Conservation (phyloP, 2,329 filamentous ascomycete genomes). For the Aureobasidium subglaciale region DNA sequence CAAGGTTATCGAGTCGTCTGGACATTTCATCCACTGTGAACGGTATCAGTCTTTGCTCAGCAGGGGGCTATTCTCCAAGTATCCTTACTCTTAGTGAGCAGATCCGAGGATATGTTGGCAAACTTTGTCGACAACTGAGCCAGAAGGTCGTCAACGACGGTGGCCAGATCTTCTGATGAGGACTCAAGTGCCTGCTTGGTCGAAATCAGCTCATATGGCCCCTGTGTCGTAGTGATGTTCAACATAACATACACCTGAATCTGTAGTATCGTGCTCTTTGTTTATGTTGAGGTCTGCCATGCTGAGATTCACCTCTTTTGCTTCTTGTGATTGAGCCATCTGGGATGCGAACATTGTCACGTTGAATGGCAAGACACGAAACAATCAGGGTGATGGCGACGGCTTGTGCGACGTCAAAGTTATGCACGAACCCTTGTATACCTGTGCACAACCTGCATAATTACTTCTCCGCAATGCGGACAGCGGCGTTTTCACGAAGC, state of each 20-base stretch:
- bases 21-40: constrained; percentile 87
- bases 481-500: background rate
- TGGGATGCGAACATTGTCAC: background rate
- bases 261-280: constrained; percentile 4
- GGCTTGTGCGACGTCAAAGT: background rate
- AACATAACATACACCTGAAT: constrained; percentile 3
- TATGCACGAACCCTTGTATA: background rate
- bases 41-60: constrained; percentile 2
- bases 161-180: constrained; percentile 58
- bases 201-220: too few species aligned
- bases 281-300: constrained; percentile 14
- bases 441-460: background rate
- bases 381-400: background rate
- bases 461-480: background rate
- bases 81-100: constrained; percentile 75
- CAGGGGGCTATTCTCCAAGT: too few species aligned
- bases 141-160: constrained; percentile 78
- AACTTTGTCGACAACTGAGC: constrained; percentile 83
- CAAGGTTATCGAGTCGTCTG: constrained; percentile 73
- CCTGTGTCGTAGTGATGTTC: too few species aligned
- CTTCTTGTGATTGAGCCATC: background rate
- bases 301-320: constrained; percentile 1
- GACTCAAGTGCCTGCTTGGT: constrained; percentile 36
- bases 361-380: background rate
- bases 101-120: constrained; percentile 72